Percentiles rank a stretch among this genome's conserved stretches.
phyloP scores from a whole-genome alignment of 768 basidiomycete species.

The Cystofilobasidium bisporidii region DNA sequence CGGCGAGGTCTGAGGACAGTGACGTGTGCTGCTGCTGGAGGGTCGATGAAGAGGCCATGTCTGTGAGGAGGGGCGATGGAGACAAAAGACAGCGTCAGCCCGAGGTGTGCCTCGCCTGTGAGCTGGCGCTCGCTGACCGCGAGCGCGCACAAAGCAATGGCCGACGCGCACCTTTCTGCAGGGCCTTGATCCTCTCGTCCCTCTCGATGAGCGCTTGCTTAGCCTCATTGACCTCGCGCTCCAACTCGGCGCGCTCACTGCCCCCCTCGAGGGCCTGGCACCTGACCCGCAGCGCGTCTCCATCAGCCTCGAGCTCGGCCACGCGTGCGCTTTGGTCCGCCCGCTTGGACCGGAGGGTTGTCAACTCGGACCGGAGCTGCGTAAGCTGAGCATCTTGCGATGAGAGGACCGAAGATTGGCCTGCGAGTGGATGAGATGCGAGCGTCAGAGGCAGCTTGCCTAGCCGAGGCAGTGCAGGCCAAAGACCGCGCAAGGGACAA shows the following conservation, averaged over 20 bases:
- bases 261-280: constrained; percentile 6
- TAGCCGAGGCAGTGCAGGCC: neutral
- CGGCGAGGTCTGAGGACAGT: neutral
- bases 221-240: constrained; percentile 3
- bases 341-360: neutral
- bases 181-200: neutral
- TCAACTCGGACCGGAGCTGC: neutral
- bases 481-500: neutral
- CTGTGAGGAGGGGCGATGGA: neutral
- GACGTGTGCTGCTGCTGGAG: neutral
- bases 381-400: constrained; percentile 21
- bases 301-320: constrained; percentile 15
- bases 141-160: no score
- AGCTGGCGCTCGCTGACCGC: neutral
- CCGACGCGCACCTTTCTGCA: neutral
- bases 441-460: neutral
- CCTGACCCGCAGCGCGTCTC: neutral
- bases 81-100: constrained; percentile 1
- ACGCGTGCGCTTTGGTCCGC: constrained; percentile 7
- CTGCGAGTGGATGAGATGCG: constrained; percentile 6
- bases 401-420: constrained; percentile 3
- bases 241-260: neutral
- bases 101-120: neutral
- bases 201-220: neutral
- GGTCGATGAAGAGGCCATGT: neutral